Evolutionary conservation across 176 grass and related monocot genomes (phyloP), one percentile per base, ranked within the genome.

Genomic region (Saccharum officinarum): DNA sequence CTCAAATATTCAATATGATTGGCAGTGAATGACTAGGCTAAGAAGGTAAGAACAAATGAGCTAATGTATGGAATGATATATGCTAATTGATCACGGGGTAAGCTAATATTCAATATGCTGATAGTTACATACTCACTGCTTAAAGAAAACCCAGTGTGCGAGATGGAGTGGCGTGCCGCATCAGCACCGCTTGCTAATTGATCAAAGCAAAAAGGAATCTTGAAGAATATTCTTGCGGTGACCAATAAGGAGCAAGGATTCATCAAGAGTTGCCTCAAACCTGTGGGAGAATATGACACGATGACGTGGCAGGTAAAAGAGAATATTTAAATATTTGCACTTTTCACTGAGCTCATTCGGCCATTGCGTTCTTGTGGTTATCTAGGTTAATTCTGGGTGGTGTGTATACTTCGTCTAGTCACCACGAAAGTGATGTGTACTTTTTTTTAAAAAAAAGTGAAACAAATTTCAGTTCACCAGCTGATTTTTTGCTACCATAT

Each of bases 141-240:
- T 8, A 44, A 20, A 76, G 20, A 22, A 42, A 60, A 42, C 2
- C 15, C 6, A 0, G 22, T 12, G 52, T 69, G 61, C 63, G 37
- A 37, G 47, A 20, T 59, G 25, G 59, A 78, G 57, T 74, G 75
- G 34, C 34, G 72, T 52, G 34, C 33, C 45, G 57, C 61, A 74
- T 75, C 76, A 80, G 62, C 33, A 28, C 1, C 18, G 10, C 65
- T 59, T 82, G 63, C 36, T 69, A 23, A 71, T 84, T 42, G 57
- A 28, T 66, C 41, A 64, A 40, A 50, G 30, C n/a, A 34, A 77
- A n/a, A 81, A 82, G n/a, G 37, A 67, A 73, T 8, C 20, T 9
- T 73, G n/a, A 44, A 49, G 70, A 85, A 86, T 86, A 78, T 82
- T 82, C 72, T 68, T 67, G 25, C 45, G 15, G 63, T 63, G 47